These are phyloP conservation scores for Pestalotiopsis sp. DNA, from an alignment of 2,329 filamentous ascomycete species.

Conservation along the genomic window DNA sequence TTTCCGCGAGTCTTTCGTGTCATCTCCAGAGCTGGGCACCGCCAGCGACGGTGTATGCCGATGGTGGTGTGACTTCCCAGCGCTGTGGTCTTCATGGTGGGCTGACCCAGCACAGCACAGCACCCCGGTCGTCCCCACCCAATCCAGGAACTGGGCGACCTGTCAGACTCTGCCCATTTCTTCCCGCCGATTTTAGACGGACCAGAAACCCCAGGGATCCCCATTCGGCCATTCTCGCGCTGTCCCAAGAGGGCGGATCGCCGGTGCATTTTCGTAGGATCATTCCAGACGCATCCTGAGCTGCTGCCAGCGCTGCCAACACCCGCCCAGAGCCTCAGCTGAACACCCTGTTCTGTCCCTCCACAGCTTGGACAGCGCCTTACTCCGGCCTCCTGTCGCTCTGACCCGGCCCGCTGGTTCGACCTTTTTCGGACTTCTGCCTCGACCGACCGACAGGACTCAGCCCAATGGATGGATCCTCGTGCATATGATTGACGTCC, in stretches of 20 bases:
- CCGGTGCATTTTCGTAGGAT: conserved; percentile 2
- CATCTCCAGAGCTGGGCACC: background rate
- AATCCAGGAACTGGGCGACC: background rate
- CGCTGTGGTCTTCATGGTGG: conserved; percentile 3
- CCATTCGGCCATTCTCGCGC: background rate
- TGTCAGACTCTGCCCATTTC: background rate
- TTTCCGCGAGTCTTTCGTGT: background rate
- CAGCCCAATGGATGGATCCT: background rate
- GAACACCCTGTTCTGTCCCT: background rate
- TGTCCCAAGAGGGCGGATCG: background rate
- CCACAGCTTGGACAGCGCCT: background rate
- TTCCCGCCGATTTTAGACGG: conserved; percentile 9
- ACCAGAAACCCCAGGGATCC: background rate
- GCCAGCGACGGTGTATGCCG: conserved; percentile 5
- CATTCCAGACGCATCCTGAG: background rate
- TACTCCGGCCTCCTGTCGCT: background rate
- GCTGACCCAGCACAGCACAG: background rate
- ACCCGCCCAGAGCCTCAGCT: background rate
- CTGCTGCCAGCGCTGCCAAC: background rate
- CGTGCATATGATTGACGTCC: background rate
- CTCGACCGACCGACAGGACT: background rate
- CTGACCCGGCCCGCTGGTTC: background rate
- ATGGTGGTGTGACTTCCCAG: conserved; percentile 9
- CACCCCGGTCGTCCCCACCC: background rate
- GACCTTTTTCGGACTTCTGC: background rate